Base-by-base conservation (phyloP, 352 stramenopile genomes). In the Pythium sp. region DNA sequence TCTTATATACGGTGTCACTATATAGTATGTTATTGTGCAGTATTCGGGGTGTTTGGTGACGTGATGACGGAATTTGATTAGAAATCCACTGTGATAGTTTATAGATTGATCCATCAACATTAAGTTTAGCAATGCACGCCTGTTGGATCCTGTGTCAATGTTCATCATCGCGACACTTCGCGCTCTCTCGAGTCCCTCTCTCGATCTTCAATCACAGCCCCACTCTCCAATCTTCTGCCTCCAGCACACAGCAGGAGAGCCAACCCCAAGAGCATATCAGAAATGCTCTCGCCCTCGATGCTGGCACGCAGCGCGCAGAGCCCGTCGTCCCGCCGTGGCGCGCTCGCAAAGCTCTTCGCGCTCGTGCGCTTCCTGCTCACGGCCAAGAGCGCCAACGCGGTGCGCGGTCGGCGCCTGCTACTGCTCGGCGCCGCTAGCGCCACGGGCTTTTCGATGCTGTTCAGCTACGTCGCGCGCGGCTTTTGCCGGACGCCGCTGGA, bases 401-500 rank as follows among this genome's bases (percentile, higher is more conserved):
- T 36, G 5, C 55, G 28, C 9, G n/a, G 30, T 22, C 65, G 65
- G 5, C 58, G 57, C 26, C 32, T 66, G 18, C 38, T 62, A 18
- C 26, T 66, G 3, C 26, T 64, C n/a, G 58, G 43, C 0, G 34
- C n/a, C 5, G 41, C 65, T 6, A 46, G 58, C 20, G 34, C 43
- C 30, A 62, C 65, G 15, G 36, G 58, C 6, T 12, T 62, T 34
- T 60, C 58, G 51, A 34, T 71, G 22, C 20, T 66, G 30, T n/a
- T 54, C 20, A 22, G 49, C 56, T 70, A 61, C 24, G 9, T 70
- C 18, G 36, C 65, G 32, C 65, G 65, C 18, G 6, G 57, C 18
- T 38, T 71, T 6, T 71, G 66, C 38, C 66, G 51, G 26, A 62
- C 65, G 34, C 66, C 66, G 11, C 28, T 58, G 3, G 66, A 71